Evolutionary conservation across 495 filamentous ascomycete genomes (phyloP).

Genomic region (Aspergillus olivimuriae): DNA sequence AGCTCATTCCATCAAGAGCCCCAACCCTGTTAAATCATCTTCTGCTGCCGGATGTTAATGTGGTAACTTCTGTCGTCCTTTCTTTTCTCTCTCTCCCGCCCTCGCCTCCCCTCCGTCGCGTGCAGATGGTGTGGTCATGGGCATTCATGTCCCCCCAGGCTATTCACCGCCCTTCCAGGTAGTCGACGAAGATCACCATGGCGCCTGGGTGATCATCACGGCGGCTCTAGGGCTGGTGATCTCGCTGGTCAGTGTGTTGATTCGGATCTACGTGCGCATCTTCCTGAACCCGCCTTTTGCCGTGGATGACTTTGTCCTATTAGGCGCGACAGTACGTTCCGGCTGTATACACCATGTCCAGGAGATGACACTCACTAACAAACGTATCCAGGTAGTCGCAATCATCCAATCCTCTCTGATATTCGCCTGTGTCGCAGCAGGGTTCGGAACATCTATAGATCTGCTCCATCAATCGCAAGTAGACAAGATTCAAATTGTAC

Average conservation of each 20-base stretch:
- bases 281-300: conserved; percentile 32
- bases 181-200: conserved; percentile 35
- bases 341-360: too few species aligned
- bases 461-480: conserved; percentile 25
- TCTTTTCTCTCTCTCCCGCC: too few species aligned
- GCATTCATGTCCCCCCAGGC: conserved; percentile 20
- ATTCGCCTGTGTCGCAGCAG: conserved; percentile 28
- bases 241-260: conserved; percentile 36
- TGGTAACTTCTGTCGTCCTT: too few species aligned
- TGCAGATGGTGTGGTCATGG: background rate
- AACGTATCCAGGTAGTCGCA: conserved; percentile 20
- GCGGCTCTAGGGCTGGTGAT: conserved; percentile 43
- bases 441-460: conserved; percentile 37
- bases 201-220: conserved; percentile 41
- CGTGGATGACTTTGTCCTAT: conserved; percentile 33
- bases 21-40: too few species aligned
- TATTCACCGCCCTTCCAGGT: conserved; percentile 37
- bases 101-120: too few species aligned
- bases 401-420: conserved; percentile 30
- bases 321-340: conserved; percentile 18
- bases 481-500: conserved; percentile 30
- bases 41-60: too few species aligned
- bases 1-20: too few species aligned
- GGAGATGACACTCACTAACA: too few species aligned
- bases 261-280: conserved; percentile 40